These are phyloP conservation scores for Mrakia frigida DNA, from an alignment of 768 basidiomycete species.

Conservation along the genomic window DNA sequence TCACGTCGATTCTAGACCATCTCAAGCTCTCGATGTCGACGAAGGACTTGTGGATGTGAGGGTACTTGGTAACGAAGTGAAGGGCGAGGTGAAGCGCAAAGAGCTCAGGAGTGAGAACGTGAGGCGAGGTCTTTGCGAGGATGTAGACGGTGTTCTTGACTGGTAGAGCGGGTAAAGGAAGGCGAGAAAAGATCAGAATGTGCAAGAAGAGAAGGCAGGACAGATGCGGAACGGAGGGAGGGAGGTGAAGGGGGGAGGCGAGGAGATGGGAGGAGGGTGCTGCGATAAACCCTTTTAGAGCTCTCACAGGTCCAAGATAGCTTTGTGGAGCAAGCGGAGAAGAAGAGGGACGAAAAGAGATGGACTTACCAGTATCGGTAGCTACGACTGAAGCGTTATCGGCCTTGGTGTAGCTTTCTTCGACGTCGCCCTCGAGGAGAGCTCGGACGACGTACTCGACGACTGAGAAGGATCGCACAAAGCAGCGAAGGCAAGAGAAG, in stretches of 20 bases:
- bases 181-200: background rate
- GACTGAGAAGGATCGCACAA: slow-evolving; percentile 5
- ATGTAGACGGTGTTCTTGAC: slow-evolving; percentile 49
- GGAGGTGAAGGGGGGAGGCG: background rate
- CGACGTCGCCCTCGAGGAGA: slow-evolving; percentile 77
- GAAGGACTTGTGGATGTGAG: slow-evolving; percentile 35
- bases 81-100: slow-evolving; percentile 84
- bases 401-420: slow-evolving; percentile 67
- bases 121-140: slow-evolving; percentile 80
- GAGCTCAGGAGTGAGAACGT: slow-evolving; percentile 73
- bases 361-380: slow-evolving; percentile 75
- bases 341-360: background rate
- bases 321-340: background rate
- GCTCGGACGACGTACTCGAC: slow-evolving; percentile 72
- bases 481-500: background rate
- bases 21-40: slow-evolving; percentile 51
- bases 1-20: slow-evolving; percentile 70
- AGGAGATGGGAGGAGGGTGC: background rate
- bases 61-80: slow-evolving; percentile 58
- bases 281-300: no score
- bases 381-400: slow-evolving; percentile 85
- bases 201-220: background rate
- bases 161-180: background rate
- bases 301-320: background rate
- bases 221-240: background rate